A percentile compares a stretch with the other conserved stretches of the same genome.
Evolutionary conservation across 2,329 filamentous ascomycete genomes (phyloP).

Genomic region (Penicillium decumbens): DNA sequence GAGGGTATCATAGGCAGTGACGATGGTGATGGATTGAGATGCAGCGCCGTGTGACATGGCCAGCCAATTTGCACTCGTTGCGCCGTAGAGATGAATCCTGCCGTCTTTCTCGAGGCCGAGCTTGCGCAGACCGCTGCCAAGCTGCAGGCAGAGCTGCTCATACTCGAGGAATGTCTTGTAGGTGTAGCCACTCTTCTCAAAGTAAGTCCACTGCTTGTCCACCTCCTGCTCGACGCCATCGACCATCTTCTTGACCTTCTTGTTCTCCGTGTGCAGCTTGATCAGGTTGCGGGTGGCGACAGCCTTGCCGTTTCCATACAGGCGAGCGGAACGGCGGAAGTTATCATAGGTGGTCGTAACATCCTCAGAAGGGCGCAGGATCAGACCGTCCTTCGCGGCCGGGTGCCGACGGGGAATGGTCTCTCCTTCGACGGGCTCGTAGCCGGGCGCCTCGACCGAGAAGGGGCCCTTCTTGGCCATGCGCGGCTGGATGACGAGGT

Average conservation of each 20-base stretch:
- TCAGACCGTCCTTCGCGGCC: constrained; percentile 65
- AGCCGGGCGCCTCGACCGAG: constrained; percentile 67
- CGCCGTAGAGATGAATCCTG: constrained; percentile 74
- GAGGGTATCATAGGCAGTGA: constrained; percentile 92
- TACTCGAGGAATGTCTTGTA: constrained; percentile 79
- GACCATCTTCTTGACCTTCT: constrained; percentile 83
- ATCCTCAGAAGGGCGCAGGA: constrained; percentile 61
- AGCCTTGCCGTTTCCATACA: constrained; percentile 60
- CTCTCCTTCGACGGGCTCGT: constrained; percentile 68
- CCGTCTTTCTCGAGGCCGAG: constrained; percentile 65
- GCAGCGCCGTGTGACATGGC: constrained; percentile 70
- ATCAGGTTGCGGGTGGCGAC: constrained; percentile 70
- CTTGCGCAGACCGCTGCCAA: constrained; percentile 69
- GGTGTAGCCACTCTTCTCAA: constrained; percentile 72
- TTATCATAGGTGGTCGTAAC: constrained; percentile 76
- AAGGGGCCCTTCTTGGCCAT: constrained; percentile 68
- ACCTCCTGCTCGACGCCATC: constrained; percentile 74
- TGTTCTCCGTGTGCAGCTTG: constrained; percentile 74
- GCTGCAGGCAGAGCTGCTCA: constrained; percentile 61
- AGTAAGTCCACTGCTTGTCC: constrained; percentile 88
- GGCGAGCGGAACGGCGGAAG: constrained; percentile 62
- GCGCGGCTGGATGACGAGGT: constrained; percentile 39
- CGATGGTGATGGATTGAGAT: constrained; percentile 84
- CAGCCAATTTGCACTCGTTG: constrained; percentile 83
- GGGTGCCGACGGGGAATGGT: constrained; percentile 75